phyloP scores from a whole-genome alignment of 1,139 yeast genomes.

The Yamadazyma siamensis region DNA sequence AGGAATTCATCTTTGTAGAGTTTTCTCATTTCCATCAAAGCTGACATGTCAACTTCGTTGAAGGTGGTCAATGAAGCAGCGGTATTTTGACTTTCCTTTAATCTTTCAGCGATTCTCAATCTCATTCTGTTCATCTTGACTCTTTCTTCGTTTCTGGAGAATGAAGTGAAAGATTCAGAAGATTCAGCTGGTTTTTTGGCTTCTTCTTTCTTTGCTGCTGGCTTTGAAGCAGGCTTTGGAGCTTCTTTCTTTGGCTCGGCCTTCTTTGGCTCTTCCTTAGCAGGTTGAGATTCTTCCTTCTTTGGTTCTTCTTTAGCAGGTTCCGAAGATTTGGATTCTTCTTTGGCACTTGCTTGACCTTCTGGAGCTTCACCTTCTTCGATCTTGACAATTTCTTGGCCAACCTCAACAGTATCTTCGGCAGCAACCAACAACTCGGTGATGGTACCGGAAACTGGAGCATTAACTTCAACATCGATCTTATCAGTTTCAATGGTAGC shows the following conservation, averaged over 20 bases:
- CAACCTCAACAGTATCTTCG: slow-evolving; percentile 95
- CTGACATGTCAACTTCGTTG: slow-evolving; percentile 97
- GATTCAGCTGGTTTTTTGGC: slow-evolving; percentile 26
- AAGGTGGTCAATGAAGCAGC: slow-evolving; percentile 98
- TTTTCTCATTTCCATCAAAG: slow-evolving; percentile 91
- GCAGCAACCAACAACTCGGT: slow-evolving; percentile 78
- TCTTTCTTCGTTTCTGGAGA: slow-evolving; percentile 83
- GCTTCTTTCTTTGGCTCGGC: slow-evolving; percentile 31
- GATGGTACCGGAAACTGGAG: slow-evolving; percentile 90
- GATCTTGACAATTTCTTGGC: slow-evolving; percentile 85
- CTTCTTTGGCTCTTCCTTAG: slow-evolving; percentile 47
- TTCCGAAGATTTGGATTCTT: slow-evolving; percentile 27
- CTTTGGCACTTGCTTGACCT: slow-evolving; percentile 53
- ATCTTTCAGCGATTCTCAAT: slow-evolving; percentile 97
- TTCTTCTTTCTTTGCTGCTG: slow-evolving; percentile 23
- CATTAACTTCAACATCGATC: slow-evolving; percentile 94
- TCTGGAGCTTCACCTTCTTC: slow-evolving; percentile 88
- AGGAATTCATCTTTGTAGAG: slow-evolving; percentile 94
- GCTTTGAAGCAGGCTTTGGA: slow-evolving; percentile 22
- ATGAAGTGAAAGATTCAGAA: slow-evolving; percentile 54
- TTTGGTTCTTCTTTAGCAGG: slow-evolving; percentile 27
- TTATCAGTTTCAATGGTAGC: slow-evolving; percentile 99
- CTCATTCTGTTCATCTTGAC: slow-evolving; percentile 99
- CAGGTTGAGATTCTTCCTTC: slow-evolving; percentile 10
- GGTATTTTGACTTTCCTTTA: slow-evolving; percentile 98